phyloP scores from a whole-genome alignment of 805 yeast species.

The Zygoascus bituminiphila region DNA sequence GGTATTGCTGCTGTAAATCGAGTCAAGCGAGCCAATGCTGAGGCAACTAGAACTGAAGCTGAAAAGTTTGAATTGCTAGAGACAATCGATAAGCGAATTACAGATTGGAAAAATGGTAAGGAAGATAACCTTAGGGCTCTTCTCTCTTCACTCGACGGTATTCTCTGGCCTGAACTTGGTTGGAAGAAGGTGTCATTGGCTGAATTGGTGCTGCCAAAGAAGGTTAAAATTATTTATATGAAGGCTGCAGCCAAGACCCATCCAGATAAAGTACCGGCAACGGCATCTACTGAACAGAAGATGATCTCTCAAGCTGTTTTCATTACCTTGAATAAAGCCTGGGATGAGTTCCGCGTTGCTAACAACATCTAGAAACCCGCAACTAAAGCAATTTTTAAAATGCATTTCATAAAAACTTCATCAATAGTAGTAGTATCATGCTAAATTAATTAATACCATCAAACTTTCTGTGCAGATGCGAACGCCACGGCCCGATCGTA shows the following conservation, averaged over 20 bases:
- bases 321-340: conserved; percentile 72
- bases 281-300: conserved; percentile 56
- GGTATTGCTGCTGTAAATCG: conserved; percentile 42
- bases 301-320: conserved; percentile 85
- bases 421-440: neutral
- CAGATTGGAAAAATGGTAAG: conserved; percentile 64
- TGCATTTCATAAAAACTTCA: conserved; percentile 3
- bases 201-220: conserved; percentile 81
- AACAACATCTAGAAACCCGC: conserved; percentile 36
- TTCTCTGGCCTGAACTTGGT: conserved; percentile 57
- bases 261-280: conserved; percentile 70
- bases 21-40: conserved; percentile 40
- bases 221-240: conserved; percentile 78
- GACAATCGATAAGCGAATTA: conserved; percentile 44
- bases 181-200: conserved; percentile 62
- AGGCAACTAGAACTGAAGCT: conserved; percentile 42
- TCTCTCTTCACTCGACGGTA: conserved; percentile 55
- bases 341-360: conserved; percentile 71
- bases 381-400: neutral
- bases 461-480: neutral
- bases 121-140: conserved; percentile 75
- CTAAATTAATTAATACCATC: neutral
- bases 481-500: conserved; percentile 37
- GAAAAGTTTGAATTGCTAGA: conserved; percentile 60
- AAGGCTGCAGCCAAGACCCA: conserved; percentile 71